Evolutionary conservation across 495 filamentous ascomycete species (phyloP), one percentile per base, ranked within the genome.

Genomic region (Achaetomiella virescens): DNA sequence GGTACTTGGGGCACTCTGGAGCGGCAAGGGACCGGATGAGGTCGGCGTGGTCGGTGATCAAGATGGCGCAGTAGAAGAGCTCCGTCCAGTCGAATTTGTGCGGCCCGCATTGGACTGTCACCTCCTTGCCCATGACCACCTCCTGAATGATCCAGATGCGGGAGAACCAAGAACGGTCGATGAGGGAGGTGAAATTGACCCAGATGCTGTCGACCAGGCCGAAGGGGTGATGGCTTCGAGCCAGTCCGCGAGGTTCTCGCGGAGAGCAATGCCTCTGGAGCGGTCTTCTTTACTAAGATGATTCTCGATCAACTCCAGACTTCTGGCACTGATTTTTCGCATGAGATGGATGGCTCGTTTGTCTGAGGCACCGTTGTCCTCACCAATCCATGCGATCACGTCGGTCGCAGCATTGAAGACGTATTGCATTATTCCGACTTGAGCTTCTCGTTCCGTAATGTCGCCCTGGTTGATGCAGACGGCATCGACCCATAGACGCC

Each of bases 91-190:
- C 15, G 6, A 49, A 33, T 12, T 35, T 2, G 12, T 49, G 47
- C 3, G 9, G 47, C 2, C 47, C 47, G 17, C 47, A 49, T 6
- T 21, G 17, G n/a, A 49, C 47, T 6, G 18, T n/a, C 12, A 36
- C 47, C 29, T 17, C 8, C 18, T 36, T 49, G 9, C 27, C 47
- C 47, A 49, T 49, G 27, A 49, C 47, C 11, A 49, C 47, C 47
- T 49, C 47, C 31, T 49, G 47, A 21, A 49, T 20, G n/a, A 49
- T 49, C 47, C 47, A 49, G 5, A 49, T 22, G n/a, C 47, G 25
- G 5, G 47, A 49, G 27, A 49, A 49, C 47, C 47, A 49, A 18
- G 47, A 27, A 5, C 47, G 47, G 10, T 15, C 8, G 8, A 49
- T 49, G 15, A 49, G 22, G n/a, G 25, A 27, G 17, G 14, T 15